Base-by-base conservation (phyloP, 2,329 filamentous ascomycete species). In the Sodiomyces alkalinus region DNA sequence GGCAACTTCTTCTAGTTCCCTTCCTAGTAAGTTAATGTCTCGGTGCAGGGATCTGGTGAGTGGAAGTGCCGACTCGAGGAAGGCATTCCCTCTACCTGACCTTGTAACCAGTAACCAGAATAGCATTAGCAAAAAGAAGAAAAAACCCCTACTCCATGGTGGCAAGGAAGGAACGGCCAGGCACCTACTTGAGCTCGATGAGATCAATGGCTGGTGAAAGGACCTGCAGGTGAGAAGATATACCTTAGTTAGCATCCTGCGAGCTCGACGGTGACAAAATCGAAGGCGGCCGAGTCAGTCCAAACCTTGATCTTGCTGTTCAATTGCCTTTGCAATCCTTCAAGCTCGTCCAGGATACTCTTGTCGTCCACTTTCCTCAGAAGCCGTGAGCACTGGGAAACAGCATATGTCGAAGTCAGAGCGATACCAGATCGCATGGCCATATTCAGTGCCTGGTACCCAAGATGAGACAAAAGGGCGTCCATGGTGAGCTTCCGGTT, bases 151-250 rank as follows among this genome's bases (percentile, higher is more conserved):
- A n/a, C n/a, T n/a, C n/a, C n/a, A n/a, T n/a, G n/a, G n/a, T n/a
- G n/a, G n/a, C n/a, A n/a, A n/a, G n/a, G n/a, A n/a, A n/a, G n/a
- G n/a, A n/a, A n/a, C n/a, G n/a, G n/a, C n/a, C n/a, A n/a, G n/a
- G n/a, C n/a, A n/a, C n/a, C n/a, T n/a, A n/a, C 75, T 90, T 90
- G 42, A 94, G 67, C 49, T 93, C 82, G 42, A 93, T 83, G 61
- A 93, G 74, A 47, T 93, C 83, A 44, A 92, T 87, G 7, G 83
- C 80, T 1, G 86, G 86, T 8, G 83, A 85, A 25, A 94, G 75
- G 39, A 93, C 82, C 74, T 82, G 37, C 15, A 13, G 4, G 15
- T n/a, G n/a, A n/a, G n/a, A n/a, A n/a, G n/a, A n/a, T n/a, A n/a
- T n/a, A n/a, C n/a, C n/a, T n/a, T n/a, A n/a, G n/a, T n/a, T n/a